phyloP scores from a whole-genome alignment of 1,139 yeast species.

The Pichia terricola region DNA sequence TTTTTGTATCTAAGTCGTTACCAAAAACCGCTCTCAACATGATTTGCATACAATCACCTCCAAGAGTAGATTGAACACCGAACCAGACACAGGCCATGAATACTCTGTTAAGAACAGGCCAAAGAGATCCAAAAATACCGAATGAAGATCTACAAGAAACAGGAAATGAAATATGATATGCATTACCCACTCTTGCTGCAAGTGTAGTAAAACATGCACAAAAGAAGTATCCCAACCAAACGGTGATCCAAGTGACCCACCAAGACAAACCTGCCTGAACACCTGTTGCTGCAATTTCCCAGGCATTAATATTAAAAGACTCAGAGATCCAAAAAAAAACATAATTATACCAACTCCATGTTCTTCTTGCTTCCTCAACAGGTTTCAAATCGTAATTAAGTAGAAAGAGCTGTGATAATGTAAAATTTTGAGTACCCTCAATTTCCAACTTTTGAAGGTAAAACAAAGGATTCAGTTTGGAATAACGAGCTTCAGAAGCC shows the following conservation, averaged over 20 bases:
- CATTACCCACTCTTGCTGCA: constrained; percentile 63
- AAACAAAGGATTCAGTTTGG: constrained; percentile 36
- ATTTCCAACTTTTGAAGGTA: constrained; percentile 45
- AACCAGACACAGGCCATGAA: constrained; percentile 83
- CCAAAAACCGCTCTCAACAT: constrained; percentile 65
- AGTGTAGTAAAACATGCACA: constrained; percentile 47
- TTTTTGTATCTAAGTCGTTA: constrained; percentile 40
- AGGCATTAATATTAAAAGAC: constrained; percentile 77
- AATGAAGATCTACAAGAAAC: constrained; percentile 64
- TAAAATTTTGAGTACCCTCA: constrained; percentile 24
- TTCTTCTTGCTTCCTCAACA: constrained; percentile 56
- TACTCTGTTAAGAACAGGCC: constrained; percentile 76
- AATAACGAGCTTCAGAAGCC: constrained; percentile 9
- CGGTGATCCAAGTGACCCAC: constrained; percentile 88
- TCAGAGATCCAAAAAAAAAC: constrained; percentile 82
- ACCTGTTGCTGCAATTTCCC: constrained; percentile 87
- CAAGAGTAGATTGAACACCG: constrained; percentile 74
- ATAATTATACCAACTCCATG: constrained; percentile 76
- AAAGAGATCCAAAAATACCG: constrained; percentile 68
- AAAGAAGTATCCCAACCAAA: constrained; percentile 54
- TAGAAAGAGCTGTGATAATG: constrained; percentile 41
- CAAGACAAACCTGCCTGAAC: constrained; percentile 64
- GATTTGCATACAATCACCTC: constrained; percentile 71
- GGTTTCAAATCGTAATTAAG: constrained; percentile 29
- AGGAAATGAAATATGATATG: constrained; percentile 72